These are phyloP conservation scores for Biscogniauxia mediterranea DNA, from an alignment of 2,329 filamentous ascomycete species.

Conservation along the genomic window DNA sequence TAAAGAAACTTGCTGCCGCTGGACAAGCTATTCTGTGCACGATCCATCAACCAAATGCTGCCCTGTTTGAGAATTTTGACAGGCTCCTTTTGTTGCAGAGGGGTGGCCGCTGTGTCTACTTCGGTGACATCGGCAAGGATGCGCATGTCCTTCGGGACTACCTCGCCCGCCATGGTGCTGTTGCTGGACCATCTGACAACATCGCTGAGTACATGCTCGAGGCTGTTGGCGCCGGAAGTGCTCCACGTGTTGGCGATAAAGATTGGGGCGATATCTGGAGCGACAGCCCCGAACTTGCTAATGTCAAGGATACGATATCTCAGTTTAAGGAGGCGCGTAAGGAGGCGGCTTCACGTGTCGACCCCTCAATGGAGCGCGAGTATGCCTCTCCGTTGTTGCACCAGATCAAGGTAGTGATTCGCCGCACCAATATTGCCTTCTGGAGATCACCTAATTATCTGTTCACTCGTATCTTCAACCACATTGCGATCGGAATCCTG, in stretches of 20 bases:
- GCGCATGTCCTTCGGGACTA: conserved; percentile 68
- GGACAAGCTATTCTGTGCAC: conserved; percentile 89
- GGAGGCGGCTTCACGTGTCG: conserved; percentile 36
- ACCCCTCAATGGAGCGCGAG: conserved; percentile 64
- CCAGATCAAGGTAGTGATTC: conserved; percentile 74
- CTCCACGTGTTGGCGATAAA: conserved; percentile 67
- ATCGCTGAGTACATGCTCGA: conserved; percentile 82
- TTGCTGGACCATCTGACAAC: conserved; percentile 54
- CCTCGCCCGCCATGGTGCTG: conserved; percentile 58
- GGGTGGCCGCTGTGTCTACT: conserved; percentile 81
- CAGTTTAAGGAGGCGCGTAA: conserved; percentile 63
- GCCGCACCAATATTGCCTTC: conserved; percentile 72
- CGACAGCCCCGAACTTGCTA: conserved; percentile 67
- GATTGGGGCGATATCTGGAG: conserved; percentile 83
- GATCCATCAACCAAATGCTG: conserved; percentile 85
- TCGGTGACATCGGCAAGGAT: conserved; percentile 78
- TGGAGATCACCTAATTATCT: conserved; percentile 88
- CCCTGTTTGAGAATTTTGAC: conserved; percentile 86
- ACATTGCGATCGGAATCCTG: conserved; percentile 73
- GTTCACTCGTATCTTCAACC: conserved; percentile 83
- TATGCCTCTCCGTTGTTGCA: conserved; percentile 78
- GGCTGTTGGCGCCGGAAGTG: conserved; percentile 73
- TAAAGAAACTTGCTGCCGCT: conserved; percentile 73
- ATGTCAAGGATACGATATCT: conserved; percentile 64
- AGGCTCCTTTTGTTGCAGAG: conserved; percentile 74